phyloP scores from a whole-genome alignment of 345 rosid species.

The Eucalyptus cloeziana region DNA sequence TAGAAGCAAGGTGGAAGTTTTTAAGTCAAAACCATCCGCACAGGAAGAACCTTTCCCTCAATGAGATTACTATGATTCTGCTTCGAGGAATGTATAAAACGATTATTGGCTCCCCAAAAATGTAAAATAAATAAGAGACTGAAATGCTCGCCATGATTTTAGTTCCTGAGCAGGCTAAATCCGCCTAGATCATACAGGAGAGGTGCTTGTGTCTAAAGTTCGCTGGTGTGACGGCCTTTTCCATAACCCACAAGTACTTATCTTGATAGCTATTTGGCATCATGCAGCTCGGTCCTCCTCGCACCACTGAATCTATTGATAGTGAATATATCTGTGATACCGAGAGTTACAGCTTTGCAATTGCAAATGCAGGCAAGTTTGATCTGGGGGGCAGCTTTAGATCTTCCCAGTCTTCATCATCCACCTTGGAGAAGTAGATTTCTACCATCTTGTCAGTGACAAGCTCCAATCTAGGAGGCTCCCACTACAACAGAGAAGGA shows the following conservation, averaged over 20 bases:
- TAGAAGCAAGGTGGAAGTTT: neutral
- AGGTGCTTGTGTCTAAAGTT: neutral
- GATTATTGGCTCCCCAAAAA: neutral
- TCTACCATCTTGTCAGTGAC: conserved; percentile 44
- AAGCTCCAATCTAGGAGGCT: conserved; percentile 56
- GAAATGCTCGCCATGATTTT: neutral
- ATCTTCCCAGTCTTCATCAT: conserved; percentile 53
- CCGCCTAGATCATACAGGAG: neutral
- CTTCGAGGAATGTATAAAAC: neutral
- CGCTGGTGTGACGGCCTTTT: neutral
- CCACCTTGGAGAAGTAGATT: conserved; percentile 43
- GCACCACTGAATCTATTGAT: neutral
- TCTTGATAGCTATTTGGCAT: neutral
- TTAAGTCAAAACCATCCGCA: neutral
- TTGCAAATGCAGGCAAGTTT: conserved; percentile 37
- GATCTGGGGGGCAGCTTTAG: conserved; percentile 46
- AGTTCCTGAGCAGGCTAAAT: neutral
- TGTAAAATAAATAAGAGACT: too few relatives aligned
- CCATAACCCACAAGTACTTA: neutral
- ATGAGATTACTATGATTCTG: neutral
- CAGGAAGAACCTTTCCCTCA: neutral
- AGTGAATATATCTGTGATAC: neutral
- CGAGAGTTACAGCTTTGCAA: conserved; percentile 38
- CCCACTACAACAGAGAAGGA: conserved; percentile 38
- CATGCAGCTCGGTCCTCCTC: neutral